phyloP scores from a whole-genome alignment of 148 eudicot species.

The Persicaria tinctoria region DNA sequence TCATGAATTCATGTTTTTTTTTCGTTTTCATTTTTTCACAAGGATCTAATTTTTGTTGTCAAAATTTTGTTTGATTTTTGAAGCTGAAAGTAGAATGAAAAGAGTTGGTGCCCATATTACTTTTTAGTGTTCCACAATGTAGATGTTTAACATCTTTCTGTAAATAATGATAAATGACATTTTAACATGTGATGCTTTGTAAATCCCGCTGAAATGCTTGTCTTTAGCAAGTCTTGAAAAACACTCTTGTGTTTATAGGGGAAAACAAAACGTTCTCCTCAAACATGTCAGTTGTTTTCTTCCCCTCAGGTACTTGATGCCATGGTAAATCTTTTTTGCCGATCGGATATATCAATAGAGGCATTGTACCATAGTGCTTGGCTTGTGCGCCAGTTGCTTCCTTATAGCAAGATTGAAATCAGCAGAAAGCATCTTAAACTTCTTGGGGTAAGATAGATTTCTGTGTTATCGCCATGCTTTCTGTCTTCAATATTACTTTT shows the following conservation, averaged over 20 bases:
- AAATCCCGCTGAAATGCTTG: background rate
- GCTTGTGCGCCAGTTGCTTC: conserved; percentile 97
- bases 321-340: conserved; percentile 79
- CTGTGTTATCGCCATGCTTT: background rate
- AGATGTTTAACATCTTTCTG: too few relatives aligned
- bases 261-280: background rate
- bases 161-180: background rate
- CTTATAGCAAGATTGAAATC: conserved; percentile 74
- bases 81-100: too few relatives aligned
- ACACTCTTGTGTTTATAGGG: background rate
- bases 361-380: conserved; percentile 95
- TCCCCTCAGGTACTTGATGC: conserved; percentile 80
- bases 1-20: background rate
- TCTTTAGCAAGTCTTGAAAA: too few relatives aligned
- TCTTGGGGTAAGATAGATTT: conserved; percentile 50
- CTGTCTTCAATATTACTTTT: background rate
- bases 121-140: too few relatives aligned
- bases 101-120: too few relatives aligned
- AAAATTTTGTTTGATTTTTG: background rate
- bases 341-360: conserved; percentile 78
- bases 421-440: conserved; percentile 54
- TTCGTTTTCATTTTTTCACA: background rate
- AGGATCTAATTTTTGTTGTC: background rate
- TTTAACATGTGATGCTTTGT: background rate
- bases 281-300: background rate